Base-by-base conservation (phyloP, 2,329 filamentous ascomycete species). In the Hymenoscyphus fraxineus region DNA sequence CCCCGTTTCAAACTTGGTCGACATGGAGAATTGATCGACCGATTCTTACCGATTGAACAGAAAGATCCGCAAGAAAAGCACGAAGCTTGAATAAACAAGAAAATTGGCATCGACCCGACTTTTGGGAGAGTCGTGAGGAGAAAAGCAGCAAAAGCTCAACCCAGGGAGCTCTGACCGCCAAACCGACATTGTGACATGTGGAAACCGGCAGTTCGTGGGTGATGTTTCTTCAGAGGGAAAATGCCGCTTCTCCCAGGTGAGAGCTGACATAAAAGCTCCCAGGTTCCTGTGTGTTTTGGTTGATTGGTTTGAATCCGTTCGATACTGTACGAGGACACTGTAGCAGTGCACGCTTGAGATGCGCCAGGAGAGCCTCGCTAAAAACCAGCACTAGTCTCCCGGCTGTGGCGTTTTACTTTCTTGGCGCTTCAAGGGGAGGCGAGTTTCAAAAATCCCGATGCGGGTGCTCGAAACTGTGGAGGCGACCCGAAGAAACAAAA, bases 381-480 rank as follows among this genome's bases (percentile, higher is more conserved):
- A 9, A 44, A n/a, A 6, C 1, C 16, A 47, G 44, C 16, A 19
- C 35, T 35, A 32, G 16, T 57, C 35, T n/a, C 4, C 19, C 44
- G 44, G 44, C 44, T 47, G 44, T 47, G 44, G n/a, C 44, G 44
- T 51, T 51, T 51, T 51, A 16, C n/a, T 22, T 51, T 51, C 44
- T 51, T 51, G 44, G 44, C 44, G 44, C 44, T 27, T 27, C 12
- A 9, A 51, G 4, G 44, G 10, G 22, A 51, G 44, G 44, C 44
- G 44, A 51, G 44, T 51, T 51, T 51, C 44, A 51, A 51, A 51
- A 51, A 27, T 27, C n/a, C 10, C 22, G 44, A 51, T 51, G n/a
- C 27, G 27, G 27, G 27, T 51, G n/a, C 44, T 51, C 22, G 44
- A 51, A 51, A 51, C 44, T 12, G 44, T 51, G 44, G 15, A 22